Conservation (phyloP, 768 basidiomycete species). For the Collybia nuda region DNA sequence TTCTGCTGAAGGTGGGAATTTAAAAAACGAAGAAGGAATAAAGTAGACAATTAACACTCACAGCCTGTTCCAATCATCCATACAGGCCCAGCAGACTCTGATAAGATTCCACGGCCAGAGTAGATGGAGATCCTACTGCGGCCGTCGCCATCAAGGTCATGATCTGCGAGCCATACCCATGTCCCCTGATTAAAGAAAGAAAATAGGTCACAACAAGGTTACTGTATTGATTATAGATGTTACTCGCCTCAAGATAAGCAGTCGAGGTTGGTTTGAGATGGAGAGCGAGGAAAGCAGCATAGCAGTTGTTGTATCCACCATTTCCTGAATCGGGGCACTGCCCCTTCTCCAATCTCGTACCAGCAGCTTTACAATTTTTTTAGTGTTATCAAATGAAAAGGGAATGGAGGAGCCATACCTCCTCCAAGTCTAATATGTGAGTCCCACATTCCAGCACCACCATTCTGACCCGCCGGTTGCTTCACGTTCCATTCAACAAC, state of each 20-base stretch:
- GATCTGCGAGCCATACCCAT: slow-evolving; percentile 85
- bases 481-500: slow-evolving; percentile 69
- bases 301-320: slow-evolving; percentile 46
- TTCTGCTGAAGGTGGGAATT: slow-evolving; percentile 43
- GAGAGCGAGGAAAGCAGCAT: slow-evolving; percentile 64
- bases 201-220: not conserved
- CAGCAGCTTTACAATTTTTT: slow-evolving; percentile 36
- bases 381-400: not conserved
- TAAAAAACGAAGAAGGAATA: no score
- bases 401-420: slow-evolving; percentile 17
- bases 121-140: slow-evolving; percentile 55
- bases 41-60: no score
- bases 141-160: slow-evolving; percentile 63
- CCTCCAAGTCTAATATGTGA: slow-evolving; percentile 53
- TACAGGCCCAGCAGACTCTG: slow-evolving; percentile 73
- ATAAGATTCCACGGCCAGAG: slow-evolving; percentile 73
- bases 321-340: slow-evolving; percentile 46
- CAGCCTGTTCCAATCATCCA: slow-evolving; percentile 77
- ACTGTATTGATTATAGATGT: not conserved
- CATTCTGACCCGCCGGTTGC: slow-evolving; percentile 53
- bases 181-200: slow-evolving; percentile 44
- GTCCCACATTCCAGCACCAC: slow-evolving; percentile 60
- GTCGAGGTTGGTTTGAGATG: slow-evolving; percentile 57
- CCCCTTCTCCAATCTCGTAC: slow-evolving; percentile 48
- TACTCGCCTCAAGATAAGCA: slow-evolving; percentile 62